Percentiles rank a stretch among this genome's conserved stretches.
phyloP scores from a whole-genome alignment of 345 rosid genomes.

The Salix viminalis region DNA sequence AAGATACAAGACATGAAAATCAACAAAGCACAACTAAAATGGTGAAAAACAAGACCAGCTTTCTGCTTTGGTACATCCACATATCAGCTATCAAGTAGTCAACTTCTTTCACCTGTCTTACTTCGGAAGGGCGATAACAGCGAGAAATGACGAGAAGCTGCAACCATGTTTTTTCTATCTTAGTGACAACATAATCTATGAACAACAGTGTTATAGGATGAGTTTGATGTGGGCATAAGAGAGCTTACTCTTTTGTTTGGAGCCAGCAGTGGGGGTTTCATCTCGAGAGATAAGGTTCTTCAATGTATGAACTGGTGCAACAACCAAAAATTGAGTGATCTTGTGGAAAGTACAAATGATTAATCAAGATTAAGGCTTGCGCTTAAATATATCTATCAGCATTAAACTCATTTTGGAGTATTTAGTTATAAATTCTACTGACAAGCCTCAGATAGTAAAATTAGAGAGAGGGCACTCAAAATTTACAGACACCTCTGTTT shows the following conservation, averaged over 20 bases:
- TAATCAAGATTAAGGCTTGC: neutral
- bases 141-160: constrained; percentile 83
- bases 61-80: constrained; percentile 12
- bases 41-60: constrained; percentile 7
- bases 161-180: neutral
- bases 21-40: constrained; percentile 8
- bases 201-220: neutral
- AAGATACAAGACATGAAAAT: neutral
- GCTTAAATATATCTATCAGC: neutral
- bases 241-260: constrained; percentile 61
- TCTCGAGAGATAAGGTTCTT: constrained; percentile 84
- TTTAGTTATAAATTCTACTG: neutral
- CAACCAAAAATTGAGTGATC: constrained; percentile 24
- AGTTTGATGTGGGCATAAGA: neutral
- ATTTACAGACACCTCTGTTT: neutral
- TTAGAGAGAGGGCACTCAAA: neutral
- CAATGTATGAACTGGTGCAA: constrained; percentile 61
- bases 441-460: neutral
- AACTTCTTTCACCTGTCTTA: constrained; percentile 60
- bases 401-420: neutral
- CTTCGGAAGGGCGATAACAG: constrained; percentile 74
- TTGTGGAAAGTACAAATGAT: neutral
- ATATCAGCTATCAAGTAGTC: constrained; percentile 19
- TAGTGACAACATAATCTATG: neutral
- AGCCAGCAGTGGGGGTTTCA: constrained; percentile 53